These are phyloP conservation scores for Talaromyces sp. DNA, from an alignment of 2,329 filamentous ascomycete species.

Conservation along the genomic window DNA sequence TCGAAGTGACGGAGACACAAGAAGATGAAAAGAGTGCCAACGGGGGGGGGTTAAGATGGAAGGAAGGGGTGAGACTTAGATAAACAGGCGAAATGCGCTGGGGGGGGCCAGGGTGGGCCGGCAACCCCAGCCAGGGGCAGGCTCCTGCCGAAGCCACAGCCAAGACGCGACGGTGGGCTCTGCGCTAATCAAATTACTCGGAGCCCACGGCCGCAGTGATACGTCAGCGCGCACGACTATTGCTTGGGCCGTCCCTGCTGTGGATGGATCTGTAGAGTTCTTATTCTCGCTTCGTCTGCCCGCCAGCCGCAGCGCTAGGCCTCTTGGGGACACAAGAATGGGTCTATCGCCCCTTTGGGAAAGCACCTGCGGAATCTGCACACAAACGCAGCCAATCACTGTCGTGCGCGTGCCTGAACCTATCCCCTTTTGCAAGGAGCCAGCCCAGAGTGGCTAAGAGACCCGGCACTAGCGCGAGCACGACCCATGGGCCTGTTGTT, in stretches of 20 bases:
- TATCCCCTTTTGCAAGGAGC: not conserved
- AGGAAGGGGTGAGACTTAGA: conserved; percentile 19
- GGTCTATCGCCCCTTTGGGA: not conserved
- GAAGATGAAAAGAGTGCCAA: conserved; percentile 13
- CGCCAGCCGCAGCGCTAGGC: not conserved
- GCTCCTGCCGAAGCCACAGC: not conserved
- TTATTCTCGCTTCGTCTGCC: not conserved
- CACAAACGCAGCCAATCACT: not conserved
- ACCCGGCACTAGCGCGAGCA: not conserved
- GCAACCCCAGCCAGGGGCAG: conserved; percentile 12
- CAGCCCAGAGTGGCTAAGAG: not conserved
- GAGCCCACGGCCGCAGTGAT: not conserved
- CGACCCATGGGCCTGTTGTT: conserved; percentile 8
- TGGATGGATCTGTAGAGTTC: not conserved
- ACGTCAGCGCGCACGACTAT: not conserved
- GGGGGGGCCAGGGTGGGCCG: conserved; percentile 9
- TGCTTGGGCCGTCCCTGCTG: not conserved
- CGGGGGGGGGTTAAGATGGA: conserved; percentile 20
- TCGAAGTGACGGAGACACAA: conserved; percentile 14
- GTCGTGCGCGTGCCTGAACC: not conserved
- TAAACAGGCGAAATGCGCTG: conserved; percentile 14
- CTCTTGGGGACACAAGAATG: not conserved
- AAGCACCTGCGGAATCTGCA: not conserved
- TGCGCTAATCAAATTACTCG: not conserved
- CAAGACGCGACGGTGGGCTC: not conserved